Evolutionary conservation across 768 basidiomycete species (phyloP), one percentile per base, ranked within the genome.

Genomic region (Kwoniella dejecticola): DNA sequence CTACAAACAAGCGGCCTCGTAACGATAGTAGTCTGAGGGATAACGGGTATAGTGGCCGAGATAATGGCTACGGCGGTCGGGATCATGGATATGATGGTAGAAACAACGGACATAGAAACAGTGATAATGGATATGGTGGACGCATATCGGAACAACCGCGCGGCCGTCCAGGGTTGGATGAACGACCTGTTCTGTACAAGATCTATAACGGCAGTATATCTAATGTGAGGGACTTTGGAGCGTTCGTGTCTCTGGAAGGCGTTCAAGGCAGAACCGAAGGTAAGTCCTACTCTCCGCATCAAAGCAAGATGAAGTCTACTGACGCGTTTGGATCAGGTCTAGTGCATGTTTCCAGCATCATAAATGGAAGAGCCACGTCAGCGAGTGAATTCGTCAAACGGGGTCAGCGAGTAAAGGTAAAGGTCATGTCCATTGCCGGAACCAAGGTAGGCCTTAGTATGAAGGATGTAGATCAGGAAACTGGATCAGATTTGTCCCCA

Each of bases 271-370:
- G 92, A 26, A 87, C 84, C 8, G 95, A 99, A 84, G 96, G 95
- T 92, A 80, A 65, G 74, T 33, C 40, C 10, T 7, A 31, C 33
- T 17, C 12, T 23, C 17, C 3, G 44, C 11, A 33, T 10, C 36
- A n/a, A n/a, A n/a, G n/a, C 11, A 6, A 7, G 24, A 17, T 60
- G 7, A 19, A n/a, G 1, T 30, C 33, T 17, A 47, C 62, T 60
- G 29, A 65, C 19, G 4, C 15, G 60, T 15, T 17, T 31, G n/a
- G n/a, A n/a, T 30, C 54, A 97, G 95, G 95, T n/a, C 87, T 99
- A 88, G 90, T 98, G 23, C 96, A 98, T 77, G 88, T 98, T 67
- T 95, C 94, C 24, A 89, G 87, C 64, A 95, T 98, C 47, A 90
- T 93, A 70, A 78, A 66, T 4, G 86, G 87, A 13, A 87, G 96